Evolutionary conservation across 345 rosid genomes (phyloP), one percentile per base, ranked within the genome.

Genomic region (Microthlaspi erraticum): DNA sequence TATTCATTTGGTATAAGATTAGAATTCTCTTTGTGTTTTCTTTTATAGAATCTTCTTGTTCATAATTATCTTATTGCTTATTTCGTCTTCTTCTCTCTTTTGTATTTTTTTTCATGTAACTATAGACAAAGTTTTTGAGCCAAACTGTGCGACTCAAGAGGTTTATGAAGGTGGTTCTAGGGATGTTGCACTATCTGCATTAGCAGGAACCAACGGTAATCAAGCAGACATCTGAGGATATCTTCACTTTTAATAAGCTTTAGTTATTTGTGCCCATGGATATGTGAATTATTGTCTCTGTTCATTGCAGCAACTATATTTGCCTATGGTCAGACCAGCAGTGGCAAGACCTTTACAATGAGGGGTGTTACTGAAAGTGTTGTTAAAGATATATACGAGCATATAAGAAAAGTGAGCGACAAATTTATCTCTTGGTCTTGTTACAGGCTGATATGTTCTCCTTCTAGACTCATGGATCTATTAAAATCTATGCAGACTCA

Each of bases 271-370:
- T 48, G 38, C 44, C 14, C 31, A 13, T 2, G 10, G 60, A 23
- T 26, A 29, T 10, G 60, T 26, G 55, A 32, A 29, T 20, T 20
- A 6, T 10, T 14, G 8, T 61, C 59, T 65, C 48, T 31, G 20
- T 29, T 60, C 73, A 10, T 79, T 82, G 83, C 88, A 89, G 98
- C 98, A 36, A 87, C 96, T 4, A 87, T 92, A 64, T 92, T 91
- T 77, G 93, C 96, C 1, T 92, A 92, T 78, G 98, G 98, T 75
- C 98, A 92, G 77, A 92, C 96, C 39, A 84, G 98, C 57, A 89
- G 98, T 43, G 98, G 98, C 38, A 92, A 92, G 81, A 92, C 96
- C 50, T 92, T 79, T 78, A 92, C 98, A 50, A 92, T 92, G 98
- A 84, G 87, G 68, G 98, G 98, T 32, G 84, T 92, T 64, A 84